Evolutionary conservation across 2,329 filamentous ascomycete genomes (phyloP).

Genomic region (Alternaria solani): DNA sequence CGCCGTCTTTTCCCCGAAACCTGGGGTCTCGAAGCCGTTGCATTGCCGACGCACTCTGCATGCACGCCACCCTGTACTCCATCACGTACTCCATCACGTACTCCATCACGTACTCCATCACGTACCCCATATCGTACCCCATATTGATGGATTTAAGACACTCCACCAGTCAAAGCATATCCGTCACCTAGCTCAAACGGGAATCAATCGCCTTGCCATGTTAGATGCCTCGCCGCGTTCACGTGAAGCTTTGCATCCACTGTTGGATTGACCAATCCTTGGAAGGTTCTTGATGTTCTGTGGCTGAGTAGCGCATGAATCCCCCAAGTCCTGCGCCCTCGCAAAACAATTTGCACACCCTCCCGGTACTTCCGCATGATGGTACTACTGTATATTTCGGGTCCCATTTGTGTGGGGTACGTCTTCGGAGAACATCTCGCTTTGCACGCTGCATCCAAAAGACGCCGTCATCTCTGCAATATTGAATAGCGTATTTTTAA

Average conservation of each 20-base stretch:
- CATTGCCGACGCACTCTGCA: constrained; percentile 6
- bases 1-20: constrained; percentile 7
- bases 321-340: neutral
- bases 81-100: constrained; percentile 8
- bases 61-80: constrained; percentile 2
- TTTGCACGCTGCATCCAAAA: neutral
- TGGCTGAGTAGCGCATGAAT: too few species aligned
- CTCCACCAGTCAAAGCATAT: constrained; percentile 6
- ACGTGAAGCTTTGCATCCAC: neutral
- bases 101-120: constrained; percentile 1
- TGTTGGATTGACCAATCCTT: neutral
- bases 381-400: neutral
- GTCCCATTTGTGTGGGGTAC: neutral
- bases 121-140: too few species aligned
- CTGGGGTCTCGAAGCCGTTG: constrained; percentile 3
- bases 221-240: neutral
- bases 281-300: neutral
- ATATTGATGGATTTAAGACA: neutral
- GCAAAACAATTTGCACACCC: neutral
- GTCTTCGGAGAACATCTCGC: neutral
- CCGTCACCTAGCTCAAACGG: neutral
- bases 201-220: neutral
- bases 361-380: neutral
- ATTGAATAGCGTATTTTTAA: neutral
- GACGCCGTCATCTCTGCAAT: neutral